Evolutionary conservation across 169 alveolate species (phyloP).

Genomic region (Plasmodium reichenowi): DNA sequence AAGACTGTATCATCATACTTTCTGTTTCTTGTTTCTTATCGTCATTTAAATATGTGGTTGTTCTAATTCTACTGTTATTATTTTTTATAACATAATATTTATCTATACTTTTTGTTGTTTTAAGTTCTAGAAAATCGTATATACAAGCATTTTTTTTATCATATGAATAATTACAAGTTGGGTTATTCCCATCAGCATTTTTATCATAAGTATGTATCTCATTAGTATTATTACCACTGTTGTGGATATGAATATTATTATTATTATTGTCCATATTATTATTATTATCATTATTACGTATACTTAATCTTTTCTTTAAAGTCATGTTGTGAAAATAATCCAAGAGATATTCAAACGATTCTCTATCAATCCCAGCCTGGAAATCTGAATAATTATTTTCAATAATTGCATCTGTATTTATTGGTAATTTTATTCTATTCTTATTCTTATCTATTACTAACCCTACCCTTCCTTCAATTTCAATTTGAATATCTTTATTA

Average conservation of each 20-base stretch:
- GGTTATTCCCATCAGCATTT: neutral
- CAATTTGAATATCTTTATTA: slow-evolving; percentile 39
- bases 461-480: slow-evolving; percentile 70
- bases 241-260: neutral
- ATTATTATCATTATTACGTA: neutral
- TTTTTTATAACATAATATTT: slow-evolving; percentile 30
- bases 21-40: slow-evolving; percentile 12
- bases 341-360: slow-evolving; percentile 50
- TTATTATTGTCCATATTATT: neutral
- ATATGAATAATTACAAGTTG: neutral
- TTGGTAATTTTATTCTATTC: slow-evolving; percentile 63
- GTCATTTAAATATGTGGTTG: slow-evolving; percentile 32
- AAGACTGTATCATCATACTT: slow-evolving; percentile 36
- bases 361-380: slow-evolving; percentile 53
- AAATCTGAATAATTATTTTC: slow-evolving; percentile 66
- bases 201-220: neutral
- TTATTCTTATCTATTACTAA: slow-evolving; percentile 59
- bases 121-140: slow-evolving; percentile 31
- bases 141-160: slow-evolving; percentile 3
- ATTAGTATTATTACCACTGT: neutral
- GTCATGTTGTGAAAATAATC: slow-evolving; percentile 33
- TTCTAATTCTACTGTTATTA: slow-evolving; percentile 43
- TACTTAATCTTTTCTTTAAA: neutral
- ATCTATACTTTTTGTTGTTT: slow-evolving; percentile 32
- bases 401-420: slow-evolving; percentile 66